These are phyloP conservation scores for Sequoiadendron giganteum DNA, from an alignment of 75 land plant genomes.

Conservation along the genomic window DNA sequence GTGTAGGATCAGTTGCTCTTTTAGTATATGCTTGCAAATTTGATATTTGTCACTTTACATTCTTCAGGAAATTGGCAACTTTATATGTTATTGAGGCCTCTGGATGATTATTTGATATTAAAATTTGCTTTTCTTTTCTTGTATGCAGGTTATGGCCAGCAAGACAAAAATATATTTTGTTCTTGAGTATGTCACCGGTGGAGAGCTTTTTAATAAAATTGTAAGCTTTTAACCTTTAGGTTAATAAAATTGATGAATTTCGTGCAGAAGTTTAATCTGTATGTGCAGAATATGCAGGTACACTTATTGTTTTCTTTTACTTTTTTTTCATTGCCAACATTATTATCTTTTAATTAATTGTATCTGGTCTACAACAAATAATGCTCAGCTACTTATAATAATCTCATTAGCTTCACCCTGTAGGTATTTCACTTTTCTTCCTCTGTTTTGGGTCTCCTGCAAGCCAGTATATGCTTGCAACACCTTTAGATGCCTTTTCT, in stretches of 20 bases:
- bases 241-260: neutral
- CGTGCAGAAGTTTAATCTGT: neutral
- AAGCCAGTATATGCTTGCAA: neutral
- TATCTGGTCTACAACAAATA: neutral
- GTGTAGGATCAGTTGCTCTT: neutral
- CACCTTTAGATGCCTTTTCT: neutral
- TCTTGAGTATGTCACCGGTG: constrained; percentile 30
- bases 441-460: neutral
- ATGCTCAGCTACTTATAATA: neutral
- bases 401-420: neutral
- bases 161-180: constrained; percentile 34
- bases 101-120: neutral
- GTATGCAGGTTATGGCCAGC: constrained; percentile 36
- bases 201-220: constrained; percentile 31
- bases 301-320: neutral
- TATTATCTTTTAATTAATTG: neutral
- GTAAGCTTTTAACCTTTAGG: constrained; percentile 15
- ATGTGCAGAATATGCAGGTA: neutral
- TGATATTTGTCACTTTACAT: neutral
- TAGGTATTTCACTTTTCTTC: neutral
- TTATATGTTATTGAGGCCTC: neutral
- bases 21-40: neutral
- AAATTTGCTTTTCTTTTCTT: neutral
- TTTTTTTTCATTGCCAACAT: neutral
- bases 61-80: neutral